Evolutionary conservation across 768 basidiomycete genomes (phyloP).

Genomic region (Trametopsis cervina): DNA sequence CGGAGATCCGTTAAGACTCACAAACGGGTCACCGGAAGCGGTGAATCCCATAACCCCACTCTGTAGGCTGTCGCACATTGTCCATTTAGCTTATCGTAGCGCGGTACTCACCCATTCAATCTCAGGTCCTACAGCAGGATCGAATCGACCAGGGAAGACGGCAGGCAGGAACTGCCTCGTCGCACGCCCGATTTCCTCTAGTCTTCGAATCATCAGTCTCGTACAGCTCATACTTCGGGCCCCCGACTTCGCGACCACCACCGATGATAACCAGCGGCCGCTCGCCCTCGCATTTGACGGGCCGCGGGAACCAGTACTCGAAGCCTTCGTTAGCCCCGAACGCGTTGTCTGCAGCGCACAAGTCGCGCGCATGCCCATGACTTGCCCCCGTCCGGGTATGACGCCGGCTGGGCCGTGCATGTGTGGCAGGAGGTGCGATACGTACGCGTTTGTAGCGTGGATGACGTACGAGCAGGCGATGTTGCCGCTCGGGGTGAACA

Average conservation of each 20-base stretch:
- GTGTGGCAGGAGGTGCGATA: conserved; percentile 68
- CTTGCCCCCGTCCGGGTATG: conserved; percentile 69
- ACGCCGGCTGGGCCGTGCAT: conserved; percentile 49
- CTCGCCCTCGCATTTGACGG: conserved; percentile 24
- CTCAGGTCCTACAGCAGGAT: conserved; percentile 42
- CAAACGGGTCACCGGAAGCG: conserved; percentile 54
- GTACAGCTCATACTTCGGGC: conserved; percentile 41
- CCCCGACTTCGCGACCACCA: conserved; percentile 47
- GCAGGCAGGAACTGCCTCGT: conserved; percentile 55
- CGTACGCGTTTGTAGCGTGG: conserved; percentile 85
- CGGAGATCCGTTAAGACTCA: conserved; percentile 28
- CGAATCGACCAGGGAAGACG: conserved; percentile 49
- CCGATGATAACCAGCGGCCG: conserved; percentile 66
- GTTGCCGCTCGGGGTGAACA: conserved; percentile 61
- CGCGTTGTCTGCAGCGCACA: conserved; percentile 36
- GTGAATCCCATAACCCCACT: conserved; percentile 83
- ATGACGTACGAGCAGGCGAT: conserved; percentile 59
- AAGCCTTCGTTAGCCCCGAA: conserved; percentile 39
- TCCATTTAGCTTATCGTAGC: background rate
- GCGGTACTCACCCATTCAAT: conserved; percentile 67
- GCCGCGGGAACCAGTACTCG: conserved; percentile 84
- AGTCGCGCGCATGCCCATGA: conserved; percentile 39
- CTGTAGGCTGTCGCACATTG: conserved; percentile 28
- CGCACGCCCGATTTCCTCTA: conserved; percentile 35
- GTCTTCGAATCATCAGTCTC: conserved; percentile 52